Evolutionary conservation across 805 yeast species (phyloP), one percentile per base, ranked within the genome.

Genomic region (Hanseniaspora singularis): DNA sequence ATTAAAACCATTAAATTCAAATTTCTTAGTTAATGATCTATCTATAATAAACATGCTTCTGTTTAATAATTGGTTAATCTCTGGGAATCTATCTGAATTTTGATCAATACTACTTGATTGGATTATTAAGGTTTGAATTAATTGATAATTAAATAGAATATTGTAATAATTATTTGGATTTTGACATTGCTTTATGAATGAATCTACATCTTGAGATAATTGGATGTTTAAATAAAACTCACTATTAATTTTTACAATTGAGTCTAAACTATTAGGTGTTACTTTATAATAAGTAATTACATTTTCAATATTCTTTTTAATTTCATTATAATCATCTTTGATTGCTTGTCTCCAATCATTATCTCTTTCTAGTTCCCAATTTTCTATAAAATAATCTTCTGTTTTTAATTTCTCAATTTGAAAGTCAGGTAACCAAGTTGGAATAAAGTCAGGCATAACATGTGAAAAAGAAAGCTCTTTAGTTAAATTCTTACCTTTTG

Each of bases 401-500:
- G 48, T 34, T 3, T 57, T 59, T 10, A 80, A 51, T 53, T 76
- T 77, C 12, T 74, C 77, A 84, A 81, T 76, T 0, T 61, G 55
- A 33, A 83, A 55, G 12, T 81, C 80, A 51, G 77, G 79, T 48
- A 70, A 68, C 23, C 71, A 63, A 0, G 84, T 75, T 1, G 94
- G 94, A 7, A 82, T 57, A 84, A 88, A 84, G 57, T 82, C 88
- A 50, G 81, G 87, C 57, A 81, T 73, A 38, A 85, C 76, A 55
- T 79, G 78, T 0, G 94, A 77, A 51, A 86, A 65, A 11, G 73
- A 66, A 40, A 85, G 63, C 54, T 81, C 81, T 51, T 86, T 70
- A 0, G 84, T 74, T 20, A 62, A 55, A 20, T 63, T 63, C 2
- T 62, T 58, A 1, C 64, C 64, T 23, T 89, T 89, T 0, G 95